These are phyloP conservation scores for Calonectria multiphialidica DNA, from an alignment of 2,329 filamentous ascomycete species.

Conservation along the genomic window DNA sequence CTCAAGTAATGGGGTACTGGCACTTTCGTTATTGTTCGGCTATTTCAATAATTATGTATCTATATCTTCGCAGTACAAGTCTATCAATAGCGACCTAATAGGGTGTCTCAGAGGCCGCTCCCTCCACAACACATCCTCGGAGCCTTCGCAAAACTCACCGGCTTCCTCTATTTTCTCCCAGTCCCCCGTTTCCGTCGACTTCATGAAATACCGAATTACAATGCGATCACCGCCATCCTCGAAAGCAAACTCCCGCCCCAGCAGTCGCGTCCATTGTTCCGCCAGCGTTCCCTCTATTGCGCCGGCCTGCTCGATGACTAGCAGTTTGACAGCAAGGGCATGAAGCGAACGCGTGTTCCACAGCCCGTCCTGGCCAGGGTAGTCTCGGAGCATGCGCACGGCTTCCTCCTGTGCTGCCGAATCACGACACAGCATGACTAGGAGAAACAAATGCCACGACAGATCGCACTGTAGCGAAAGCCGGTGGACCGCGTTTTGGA, in stretches of 20 bases:
- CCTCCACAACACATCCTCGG: background rate
- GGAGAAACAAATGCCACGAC: background rate
- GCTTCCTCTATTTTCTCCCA: background rate
- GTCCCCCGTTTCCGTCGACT: background rate
- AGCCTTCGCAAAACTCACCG: background rate
- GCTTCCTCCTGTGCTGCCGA: background rate
- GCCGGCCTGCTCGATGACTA: background rate
- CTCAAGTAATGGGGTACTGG: too few relatives aligned
- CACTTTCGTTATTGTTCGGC: too few relatives aligned
- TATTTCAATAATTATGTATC: background rate
- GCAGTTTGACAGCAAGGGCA: background rate
- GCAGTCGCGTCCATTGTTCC: background rate
- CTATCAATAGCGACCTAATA: background rate
- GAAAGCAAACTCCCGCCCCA: background rate
- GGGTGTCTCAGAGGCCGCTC: background rate
- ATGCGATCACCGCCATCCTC: background rate
- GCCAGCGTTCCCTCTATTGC: background rate
- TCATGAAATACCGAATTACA: background rate
- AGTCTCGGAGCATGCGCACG: background rate
- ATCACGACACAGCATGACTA: background rate
- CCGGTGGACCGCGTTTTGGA: background rate
- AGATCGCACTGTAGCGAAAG: background rate
- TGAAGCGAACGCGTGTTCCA: background rate
- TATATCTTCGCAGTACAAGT: background rate
- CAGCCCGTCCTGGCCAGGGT: background rate